These are phyloP conservation scores for Fusarium tjaetaba DNA, from an alignment of 2,329 filamentous ascomycete genomes.

Conservation along the genomic window DNA sequence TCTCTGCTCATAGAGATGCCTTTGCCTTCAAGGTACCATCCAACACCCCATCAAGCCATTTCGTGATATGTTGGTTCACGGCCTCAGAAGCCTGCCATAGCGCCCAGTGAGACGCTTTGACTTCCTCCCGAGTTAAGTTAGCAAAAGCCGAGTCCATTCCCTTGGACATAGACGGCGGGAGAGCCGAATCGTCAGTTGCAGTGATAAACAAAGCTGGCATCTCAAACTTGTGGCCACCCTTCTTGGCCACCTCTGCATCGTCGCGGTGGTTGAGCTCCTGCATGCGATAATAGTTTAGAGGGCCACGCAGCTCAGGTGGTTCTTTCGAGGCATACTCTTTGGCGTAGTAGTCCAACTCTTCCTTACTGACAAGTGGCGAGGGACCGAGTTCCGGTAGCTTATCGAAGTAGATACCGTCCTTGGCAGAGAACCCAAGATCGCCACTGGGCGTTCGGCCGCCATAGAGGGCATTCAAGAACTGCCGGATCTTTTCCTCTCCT, in stretches of 20 bases:
- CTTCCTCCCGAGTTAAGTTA: slow-evolving; percentile 71
- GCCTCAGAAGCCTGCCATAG: slow-evolving; percentile 76
- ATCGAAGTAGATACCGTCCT: slow-evolving; percentile 71
- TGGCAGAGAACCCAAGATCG: slow-evolving; percentile 66
- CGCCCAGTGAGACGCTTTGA: slow-evolving; percentile 83
- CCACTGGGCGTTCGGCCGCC: slow-evolving; percentile 69
- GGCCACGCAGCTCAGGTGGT: slow-evolving; percentile 73
- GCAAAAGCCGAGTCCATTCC: slow-evolving; percentile 77
- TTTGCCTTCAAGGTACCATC: slow-evolving; percentile 45
- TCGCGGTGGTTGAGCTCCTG: slow-evolving; percentile 79
- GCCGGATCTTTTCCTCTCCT: slow-evolving; percentile 69
- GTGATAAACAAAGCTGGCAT: slow-evolving; percentile 79
- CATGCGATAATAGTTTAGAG: slow-evolving; percentile 89
- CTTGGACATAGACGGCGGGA: slow-evolving; percentile 75
- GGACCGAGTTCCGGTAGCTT: slow-evolving; percentile 66
- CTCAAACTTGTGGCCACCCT: slow-evolving; percentile 61
- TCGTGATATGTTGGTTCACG: slow-evolving; percentile 73
- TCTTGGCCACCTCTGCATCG: slow-evolving; percentile 70
- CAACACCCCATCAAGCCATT: slow-evolving; percentile 69
- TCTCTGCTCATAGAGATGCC: slow-evolving; percentile 38
- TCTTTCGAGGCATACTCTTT: slow-evolving; percentile 71
- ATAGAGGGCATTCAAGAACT: slow-evolving; percentile 77
- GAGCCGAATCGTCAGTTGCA: slow-evolving; percentile 74
- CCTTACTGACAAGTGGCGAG: slow-evolving; percentile 68
- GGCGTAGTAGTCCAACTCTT: slow-evolving; percentile 82